These are phyloP conservation scores for Tuber magnatum DNA, from an alignment of 495 filamentous ascomycete species.

Conservation along the genomic window DNA sequence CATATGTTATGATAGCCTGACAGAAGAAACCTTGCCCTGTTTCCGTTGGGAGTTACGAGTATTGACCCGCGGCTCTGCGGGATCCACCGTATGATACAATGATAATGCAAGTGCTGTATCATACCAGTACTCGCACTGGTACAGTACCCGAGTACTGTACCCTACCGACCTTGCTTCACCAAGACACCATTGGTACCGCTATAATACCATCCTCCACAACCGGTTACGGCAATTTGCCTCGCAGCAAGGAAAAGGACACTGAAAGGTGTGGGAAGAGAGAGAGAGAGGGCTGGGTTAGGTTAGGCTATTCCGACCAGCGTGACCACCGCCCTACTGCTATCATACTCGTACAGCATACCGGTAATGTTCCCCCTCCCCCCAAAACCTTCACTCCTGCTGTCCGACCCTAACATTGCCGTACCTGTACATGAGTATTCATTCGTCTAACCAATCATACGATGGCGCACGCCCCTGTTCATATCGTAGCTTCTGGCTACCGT, in stretches of 20 bases:
- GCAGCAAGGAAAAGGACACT: no score
- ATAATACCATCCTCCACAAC: not conserved
- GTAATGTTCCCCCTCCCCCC: not conserved
- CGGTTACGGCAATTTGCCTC: not conserved
- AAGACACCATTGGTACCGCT: no score
- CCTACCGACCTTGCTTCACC: not conserved
- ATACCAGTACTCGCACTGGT: no score
- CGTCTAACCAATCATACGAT: not conserved
- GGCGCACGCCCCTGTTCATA: not conserved
- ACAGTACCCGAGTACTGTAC: no score
- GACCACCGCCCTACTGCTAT: not conserved
- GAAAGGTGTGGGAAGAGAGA: not conserved
- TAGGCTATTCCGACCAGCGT: not conserved
- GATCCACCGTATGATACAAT: not conserved
- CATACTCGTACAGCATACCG: no score
- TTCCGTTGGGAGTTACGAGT: no score
- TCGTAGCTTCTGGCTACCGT: not conserved
- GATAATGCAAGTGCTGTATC: not conserved
- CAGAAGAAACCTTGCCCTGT: not conserved
- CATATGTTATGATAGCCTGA: no score
- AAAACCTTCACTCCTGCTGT: not conserved
- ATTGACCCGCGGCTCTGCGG: not conserved
- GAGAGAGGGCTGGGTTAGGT: not conserved
- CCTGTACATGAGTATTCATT: not conserved
- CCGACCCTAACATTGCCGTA: not conserved